These are phyloP conservation scores for Knoxdaviesia proteae DNA, from an alignment of 2,329 filamentous ascomycete genomes.

Conservation along the genomic window DNA sequence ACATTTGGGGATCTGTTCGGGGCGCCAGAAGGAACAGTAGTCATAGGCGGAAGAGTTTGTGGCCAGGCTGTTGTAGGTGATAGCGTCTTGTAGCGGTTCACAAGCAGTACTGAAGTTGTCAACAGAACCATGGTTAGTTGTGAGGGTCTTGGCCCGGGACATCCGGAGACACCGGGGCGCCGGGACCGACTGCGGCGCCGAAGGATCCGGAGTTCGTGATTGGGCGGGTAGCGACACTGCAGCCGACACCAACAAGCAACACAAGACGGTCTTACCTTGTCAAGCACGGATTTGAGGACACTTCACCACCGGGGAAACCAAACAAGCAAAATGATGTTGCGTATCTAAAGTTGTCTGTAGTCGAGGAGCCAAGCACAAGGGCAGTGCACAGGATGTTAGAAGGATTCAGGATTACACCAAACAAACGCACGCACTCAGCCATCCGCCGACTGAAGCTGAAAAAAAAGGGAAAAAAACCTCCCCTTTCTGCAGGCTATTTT, in stretches of 20 bases:
- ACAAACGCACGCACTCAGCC: too few species aligned
- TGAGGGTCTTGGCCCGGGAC: too few species aligned
- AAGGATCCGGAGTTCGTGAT: too few species aligned
- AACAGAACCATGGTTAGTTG: constrained; percentile 5
- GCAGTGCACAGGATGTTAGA: too few species aligned
- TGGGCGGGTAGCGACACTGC: too few species aligned
- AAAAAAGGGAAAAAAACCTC: not conserved
- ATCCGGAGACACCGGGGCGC: too few species aligned
- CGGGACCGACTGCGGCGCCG: too few species aligned
- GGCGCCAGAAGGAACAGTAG: constrained; percentile 30
- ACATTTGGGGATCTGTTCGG: constrained; percentile 20
- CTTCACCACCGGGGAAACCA: constrained; percentile 18
- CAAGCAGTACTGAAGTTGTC: constrained; percentile 27
- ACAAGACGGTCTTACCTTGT: constrained; percentile 20
- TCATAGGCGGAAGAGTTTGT: constrained; percentile 23
- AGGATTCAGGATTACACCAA: too few species aligned
- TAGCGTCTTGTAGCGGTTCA: constrained; percentile 21
- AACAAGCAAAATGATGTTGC: constrained; percentile 34
- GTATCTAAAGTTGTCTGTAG: constrained; percentile 35
- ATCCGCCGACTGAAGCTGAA: not conserved
- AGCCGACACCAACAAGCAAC: too few species aligned
- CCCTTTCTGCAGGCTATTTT: too few species aligned
- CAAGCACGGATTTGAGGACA: constrained; percentile 24
- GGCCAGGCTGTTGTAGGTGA: constrained; percentile 28
- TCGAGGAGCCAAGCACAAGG: too few species aligned